Conservation (phyloP, 441 rosid species). For the Erodium chrysanthum region DNA sequence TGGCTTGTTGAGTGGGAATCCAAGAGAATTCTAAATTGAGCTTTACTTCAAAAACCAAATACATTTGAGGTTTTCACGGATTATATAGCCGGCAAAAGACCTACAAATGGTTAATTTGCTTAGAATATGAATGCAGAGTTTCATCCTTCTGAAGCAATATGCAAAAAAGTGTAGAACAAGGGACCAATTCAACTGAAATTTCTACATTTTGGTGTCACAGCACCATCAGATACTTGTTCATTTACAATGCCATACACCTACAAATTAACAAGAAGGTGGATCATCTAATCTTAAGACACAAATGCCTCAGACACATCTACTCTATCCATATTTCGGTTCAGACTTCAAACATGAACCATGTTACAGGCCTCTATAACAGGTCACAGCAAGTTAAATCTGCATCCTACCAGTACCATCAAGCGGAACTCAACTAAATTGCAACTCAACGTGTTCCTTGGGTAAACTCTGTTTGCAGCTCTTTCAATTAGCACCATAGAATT, state of each 20-base stretch:
- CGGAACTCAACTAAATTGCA: slow-evolving; percentile 10
- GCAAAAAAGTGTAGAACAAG: neutral
- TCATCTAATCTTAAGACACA: slow-evolving; percentile 13
- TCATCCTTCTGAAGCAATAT: neutral
- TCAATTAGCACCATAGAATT: slow-evolving; percentile 48
- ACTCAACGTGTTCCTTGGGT: slow-evolving; percentile 8
- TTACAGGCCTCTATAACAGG: neutral
- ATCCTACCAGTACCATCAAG: slow-evolving; percentile 12
- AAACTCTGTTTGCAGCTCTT: slow-evolving; percentile 14
- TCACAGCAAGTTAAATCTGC: slow-evolving; percentile 13
- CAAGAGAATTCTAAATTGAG: neutral
- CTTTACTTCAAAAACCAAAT: neutral
- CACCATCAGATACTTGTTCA: slow-evolving; percentile 13
- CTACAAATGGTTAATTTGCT: neutral
- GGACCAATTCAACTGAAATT: neutral
- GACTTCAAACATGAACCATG: slow-evolving; percentile 7
- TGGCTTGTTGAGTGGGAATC: slow-evolving; percentile 31
- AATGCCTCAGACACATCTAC: slow-evolving; percentile 6
- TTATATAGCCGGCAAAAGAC: slow-evolving; percentile 21
- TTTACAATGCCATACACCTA: slow-evolving; percentile 24
- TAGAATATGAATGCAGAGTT: neutral
- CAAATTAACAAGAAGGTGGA: neutral
- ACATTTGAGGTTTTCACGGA: slow-evolving; percentile 8
- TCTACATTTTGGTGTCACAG: slow-evolving; percentile 5
- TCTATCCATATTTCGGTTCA: slow-evolving; percentile 7